Conservation (phyloP, 2,329 filamentous ascomycete species). For the Penicillium sp. region DNA sequence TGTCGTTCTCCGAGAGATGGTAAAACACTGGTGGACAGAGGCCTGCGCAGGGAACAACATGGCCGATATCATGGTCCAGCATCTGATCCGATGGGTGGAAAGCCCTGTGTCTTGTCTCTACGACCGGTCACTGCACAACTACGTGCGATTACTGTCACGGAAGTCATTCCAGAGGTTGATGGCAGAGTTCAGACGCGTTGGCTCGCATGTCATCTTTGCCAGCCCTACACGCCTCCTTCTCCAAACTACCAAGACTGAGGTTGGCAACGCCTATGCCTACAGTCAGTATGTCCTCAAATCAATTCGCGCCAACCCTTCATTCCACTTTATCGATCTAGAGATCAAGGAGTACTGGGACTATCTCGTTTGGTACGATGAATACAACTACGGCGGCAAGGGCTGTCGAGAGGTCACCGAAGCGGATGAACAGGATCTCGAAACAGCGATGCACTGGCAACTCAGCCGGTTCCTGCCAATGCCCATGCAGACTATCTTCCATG, state of each 20-base stretch:
- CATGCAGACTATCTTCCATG: constrained; percentile 79
- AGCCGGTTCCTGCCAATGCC: constrained; percentile 78
- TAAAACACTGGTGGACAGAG: constrained; percentile 97
- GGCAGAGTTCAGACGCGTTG: constrained; percentile 91
- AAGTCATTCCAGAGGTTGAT: constrained; percentile 97
- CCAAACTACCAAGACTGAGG: constrained; percentile 94
- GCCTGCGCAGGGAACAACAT: constrained; percentile 86
- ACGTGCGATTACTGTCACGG: constrained; percentile 97
- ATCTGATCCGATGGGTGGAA: constrained; percentile 96
- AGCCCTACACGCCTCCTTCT: constrained; percentile 84
- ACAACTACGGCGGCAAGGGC: constrained; percentile 95
- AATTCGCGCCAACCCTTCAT: constrained; percentile 90
- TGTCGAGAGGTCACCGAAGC: constrained; percentile 74
- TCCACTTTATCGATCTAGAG: constrained; percentile 94
- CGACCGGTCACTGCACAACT: constrained; percentile 89
- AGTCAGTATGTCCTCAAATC: constrained; percentile 97
- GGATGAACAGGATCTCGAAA: constrained; percentile 79
- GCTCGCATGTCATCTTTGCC: constrained; percentile 93
- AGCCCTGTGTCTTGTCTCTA: constrained; percentile 92
- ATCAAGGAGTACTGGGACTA: constrained; percentile 99
- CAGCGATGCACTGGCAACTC: constrained; percentile 98
- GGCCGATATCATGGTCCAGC: constrained; percentile 96
- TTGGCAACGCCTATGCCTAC: constrained; percentile 95
- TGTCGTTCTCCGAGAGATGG: constrained; percentile 91
- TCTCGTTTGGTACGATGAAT: constrained; percentile 97